These are phyloP conservation scores for Colletotrichum costaricense DNA, from an alignment of 2,329 filamentous ascomycete species.

Conservation along the genomic window DNA sequence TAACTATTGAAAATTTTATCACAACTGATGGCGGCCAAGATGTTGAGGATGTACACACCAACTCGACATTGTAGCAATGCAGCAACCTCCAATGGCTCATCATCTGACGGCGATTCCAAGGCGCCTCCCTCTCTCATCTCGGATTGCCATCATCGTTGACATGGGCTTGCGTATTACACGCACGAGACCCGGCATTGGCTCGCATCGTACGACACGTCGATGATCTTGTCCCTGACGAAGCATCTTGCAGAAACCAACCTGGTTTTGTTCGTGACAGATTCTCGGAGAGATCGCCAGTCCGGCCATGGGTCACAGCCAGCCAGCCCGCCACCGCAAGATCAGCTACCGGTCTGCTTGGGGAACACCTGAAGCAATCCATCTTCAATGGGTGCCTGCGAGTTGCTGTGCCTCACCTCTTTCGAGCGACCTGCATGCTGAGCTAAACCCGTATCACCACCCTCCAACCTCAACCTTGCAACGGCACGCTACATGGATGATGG, in stretches of 20 bases:
- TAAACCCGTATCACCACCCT: conserved; percentile 30
- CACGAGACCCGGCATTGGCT: conserved; percentile 20
- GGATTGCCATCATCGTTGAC: background rate
- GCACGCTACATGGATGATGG: conserved; percentile 19
- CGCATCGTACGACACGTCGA: conserved; percentile 15
- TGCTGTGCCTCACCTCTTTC: conserved; percentile 31
- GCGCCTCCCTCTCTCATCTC: background rate
- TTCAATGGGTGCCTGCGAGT: conserved; percentile 1
- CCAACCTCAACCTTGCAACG: conserved; percentile 23
- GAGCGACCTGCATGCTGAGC: conserved; percentile 31
- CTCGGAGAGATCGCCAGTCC: conserved; percentile 30
- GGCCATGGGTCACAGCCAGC: conserved; percentile 1
- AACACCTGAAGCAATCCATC: conserved; percentile 1
- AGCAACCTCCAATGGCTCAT: conserved; percentile 11
- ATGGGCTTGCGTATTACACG: conserved; percentile 3
- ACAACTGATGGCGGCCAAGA: conserved; percentile 26
- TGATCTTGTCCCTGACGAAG: conserved; percentile 30
- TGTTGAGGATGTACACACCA: conserved; percentile 29
- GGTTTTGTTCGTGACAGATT: conserved; percentile 13
- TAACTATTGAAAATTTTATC: conserved; percentile 20
- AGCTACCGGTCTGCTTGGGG: conserved; percentile 24
- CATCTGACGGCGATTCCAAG: conserved; percentile 27
- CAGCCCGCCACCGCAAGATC: conserved; percentile 27
- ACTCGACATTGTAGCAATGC: conserved; percentile 17
- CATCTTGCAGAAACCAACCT: conserved; percentile 20